These are phyloP conservation scores for Kodamaea lidongshanica DNA, from an alignment of 805 yeast genomes.

Conservation along the genomic window DNA sequence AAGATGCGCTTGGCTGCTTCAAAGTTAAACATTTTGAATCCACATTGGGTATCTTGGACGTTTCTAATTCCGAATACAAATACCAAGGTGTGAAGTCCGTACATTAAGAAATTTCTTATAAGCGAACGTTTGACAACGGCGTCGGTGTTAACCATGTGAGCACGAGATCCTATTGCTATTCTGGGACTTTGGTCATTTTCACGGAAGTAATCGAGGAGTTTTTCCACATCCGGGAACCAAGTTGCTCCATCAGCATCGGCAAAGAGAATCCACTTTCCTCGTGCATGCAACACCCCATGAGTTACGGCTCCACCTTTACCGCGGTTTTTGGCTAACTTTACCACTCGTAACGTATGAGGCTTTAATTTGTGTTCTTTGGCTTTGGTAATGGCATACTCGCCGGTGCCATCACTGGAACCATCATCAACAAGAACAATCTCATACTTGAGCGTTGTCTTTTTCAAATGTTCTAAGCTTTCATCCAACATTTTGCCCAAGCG, in stretches of 20 bases:
- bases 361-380: slow-evolving; percentile 41
- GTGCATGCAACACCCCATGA: slow-evolving; percentile 73
- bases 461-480: slow-evolving; percentile 57
- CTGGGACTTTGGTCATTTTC: slow-evolving; percentile 35
- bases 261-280: slow-evolving; percentile 73
- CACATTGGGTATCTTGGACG: slow-evolving; percentile 94
- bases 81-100: slow-evolving; percentile 81
- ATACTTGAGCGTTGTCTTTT: slow-evolving; percentile 35
- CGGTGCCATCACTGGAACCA: slow-evolving; percentile 80
- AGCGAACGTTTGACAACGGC: slow-evolving; percentile 94
- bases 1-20: slow-evolving; percentile 60
- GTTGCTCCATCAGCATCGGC: slow-evolving; percentile 99
- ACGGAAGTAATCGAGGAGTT: slow-evolving; percentile 28
- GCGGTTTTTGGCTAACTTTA: slow-evolving; percentile 66
- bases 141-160: slow-evolving; percentile 93
- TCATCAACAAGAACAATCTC: slow-evolving; percentile 90
- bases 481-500: slow-evolving; percentile 67
- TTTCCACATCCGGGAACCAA: slow-evolving; percentile 56
- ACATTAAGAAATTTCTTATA: slow-evolving; percentile 86
- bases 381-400: slow-evolving; percentile 61
- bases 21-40: slow-evolving; percentile 85
- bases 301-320: slow-evolving; percentile 95
- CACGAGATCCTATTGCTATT: slow-evolving; percentile 86
- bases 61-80: slow-evolving; percentile 82
- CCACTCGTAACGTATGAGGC: slow-evolving; percentile 63